Base-by-base conservation (phyloP, 345 rosid species). In the Streptanthus diversifolius region DNA sequence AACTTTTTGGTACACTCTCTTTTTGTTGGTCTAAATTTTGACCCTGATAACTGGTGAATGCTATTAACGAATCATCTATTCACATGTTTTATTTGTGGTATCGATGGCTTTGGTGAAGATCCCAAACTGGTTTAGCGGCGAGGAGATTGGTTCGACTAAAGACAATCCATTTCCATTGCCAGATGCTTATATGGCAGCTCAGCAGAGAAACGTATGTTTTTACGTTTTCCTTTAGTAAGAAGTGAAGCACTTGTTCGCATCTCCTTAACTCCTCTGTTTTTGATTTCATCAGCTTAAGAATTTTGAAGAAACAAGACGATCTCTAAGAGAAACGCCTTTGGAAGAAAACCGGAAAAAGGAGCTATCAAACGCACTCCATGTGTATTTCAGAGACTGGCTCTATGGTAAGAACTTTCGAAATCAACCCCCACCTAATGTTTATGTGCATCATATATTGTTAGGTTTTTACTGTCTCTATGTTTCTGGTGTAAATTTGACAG, bases 331-430 rank as follows among this genome's bases (percentile, higher is more conserved):
- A 73, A 73, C 88, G 22, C 90, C 90, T 13, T 82, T 95, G 15
- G 99, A 87, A 84, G 99, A 88, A 72, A 95, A 77, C 80, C 83
- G 87, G 68, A 95, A 90, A 82, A 84, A 87, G 59, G 99, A 95
- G 80, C 67, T 95, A 40, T 90, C 98, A 1, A 78, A 76, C 75
- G 98, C 99, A 36, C 85, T 95, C 52, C 99, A 95, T 81, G 82
- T 88, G 27, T 85, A 84, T 82, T 95, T 95, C 85, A 92, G 89
- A 72, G 99, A 95, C 77, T 92, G 99, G 99, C 83, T 95, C 58
- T 92, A 95, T 51, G 95, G 99, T 95, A 90, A 80, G 37, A 54
- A 62, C 58, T 22, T 37, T 24, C 11, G 15, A 44, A 35, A 54
- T 25, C 5, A 3, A 44, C 29, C 24, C 33, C 6, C 36, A 25